Evolutionary conservation across 192 early-diverging fungal species (phyloP).

Genomic region (Lunasporangiospora selenospora): DNA sequence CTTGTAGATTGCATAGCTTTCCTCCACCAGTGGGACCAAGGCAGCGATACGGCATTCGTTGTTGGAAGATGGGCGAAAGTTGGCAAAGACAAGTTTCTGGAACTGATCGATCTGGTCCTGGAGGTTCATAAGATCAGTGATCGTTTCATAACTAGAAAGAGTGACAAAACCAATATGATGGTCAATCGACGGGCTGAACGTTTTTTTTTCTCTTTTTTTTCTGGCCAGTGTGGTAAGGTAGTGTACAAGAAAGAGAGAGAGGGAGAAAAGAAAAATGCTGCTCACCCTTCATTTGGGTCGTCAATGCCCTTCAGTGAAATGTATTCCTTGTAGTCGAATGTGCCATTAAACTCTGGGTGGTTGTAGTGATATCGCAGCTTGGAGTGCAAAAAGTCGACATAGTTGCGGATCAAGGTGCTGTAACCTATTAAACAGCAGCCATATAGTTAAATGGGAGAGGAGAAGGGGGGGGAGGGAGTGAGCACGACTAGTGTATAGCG

Average conservation of each 20-base stretch:
- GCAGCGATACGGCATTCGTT: conserved; percentile 95
- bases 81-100: conserved; percentile 84
- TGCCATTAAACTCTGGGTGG: conserved; percentile 92
- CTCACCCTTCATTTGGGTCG: conserved; percentile 96
- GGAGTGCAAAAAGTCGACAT: conserved; percentile 83
- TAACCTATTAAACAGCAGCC: too few species aligned
- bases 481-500: too few species aligned
- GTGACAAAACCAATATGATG: background rate
- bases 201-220: background rate
- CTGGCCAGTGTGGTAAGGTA: background rate
- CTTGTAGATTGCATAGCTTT: conserved; percentile 92
- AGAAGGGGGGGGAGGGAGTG: too few species aligned
- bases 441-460: too few species aligned
- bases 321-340: conserved; percentile 97
- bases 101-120: conserved; percentile 90
- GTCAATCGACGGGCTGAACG: too few species aligned
- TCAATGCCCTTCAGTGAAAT: conserved; percentile 89
- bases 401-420: conserved; percentile 82
- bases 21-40: conserved; percentile 93
- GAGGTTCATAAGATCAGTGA: conserved; percentile 87
- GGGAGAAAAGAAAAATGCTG: background rate
- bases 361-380: conserved; percentile 91
- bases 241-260: background rate
- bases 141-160: conserved; percentile 83
- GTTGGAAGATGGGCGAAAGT: conserved; percentile 78